Evolutionary conservation across 768 basidiomycete species (phyloP).

Genomic region (Suillus fuscotomentosus): DNA sequence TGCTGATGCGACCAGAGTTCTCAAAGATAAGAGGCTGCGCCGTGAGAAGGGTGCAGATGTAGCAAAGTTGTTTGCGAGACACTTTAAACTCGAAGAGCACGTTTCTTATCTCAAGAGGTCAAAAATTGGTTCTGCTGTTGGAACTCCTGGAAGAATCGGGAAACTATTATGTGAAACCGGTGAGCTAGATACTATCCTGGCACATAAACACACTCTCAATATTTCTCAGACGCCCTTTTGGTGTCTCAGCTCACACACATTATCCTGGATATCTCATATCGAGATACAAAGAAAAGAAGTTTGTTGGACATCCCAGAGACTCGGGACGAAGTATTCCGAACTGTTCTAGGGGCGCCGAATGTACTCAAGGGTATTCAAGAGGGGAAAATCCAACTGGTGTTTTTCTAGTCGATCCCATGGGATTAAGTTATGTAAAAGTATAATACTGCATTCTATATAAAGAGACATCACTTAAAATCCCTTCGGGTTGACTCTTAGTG

Average conservation of each 20-base stretch:
- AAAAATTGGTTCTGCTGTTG: slow-evolving; percentile 86
- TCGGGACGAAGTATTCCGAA: slow-evolving; percentile 76
- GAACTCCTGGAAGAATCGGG: slow-evolving; percentile 89
- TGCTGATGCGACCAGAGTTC: slow-evolving; percentile 77
- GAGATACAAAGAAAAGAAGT: slow-evolving; percentile 73
- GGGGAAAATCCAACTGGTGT: slow-evolving; percentile 77
- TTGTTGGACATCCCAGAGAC: slow-evolving; percentile 84
- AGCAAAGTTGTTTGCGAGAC: slow-evolving; percentile 94
- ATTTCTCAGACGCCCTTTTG: slow-evolving; percentile 59
- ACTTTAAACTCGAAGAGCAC: slow-evolving; percentile 89
- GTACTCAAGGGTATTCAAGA: slow-evolving; percentile 62
- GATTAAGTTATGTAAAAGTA: slow-evolving; percentile 4
- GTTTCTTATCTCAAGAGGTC: slow-evolving; percentile 79
- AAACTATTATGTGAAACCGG: slow-evolving; percentile 78
- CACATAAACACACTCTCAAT: slow-evolving; percentile 6
- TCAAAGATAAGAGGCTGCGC: slow-evolving; percentile 66
- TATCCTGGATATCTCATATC: slow-evolving; percentile 72
- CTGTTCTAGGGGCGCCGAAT: slow-evolving; percentile 60
- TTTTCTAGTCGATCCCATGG: slow-evolving; percentile 50
- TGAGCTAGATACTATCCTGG: slow-evolving; percentile 27
- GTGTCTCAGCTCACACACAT: slow-evolving; percentile 80
- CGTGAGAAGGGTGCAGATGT: slow-evolving; percentile 89
- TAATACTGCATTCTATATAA: slow-evolving; percentile 6
- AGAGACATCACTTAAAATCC: slow-evolving; percentile 63
- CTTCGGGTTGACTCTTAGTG: slow-evolving; percentile 83